These are phyloP conservation scores for Lichtheimia ornata DNA, from an alignment of 371 early-diverging fungal species.

Conservation along the genomic window DNA sequence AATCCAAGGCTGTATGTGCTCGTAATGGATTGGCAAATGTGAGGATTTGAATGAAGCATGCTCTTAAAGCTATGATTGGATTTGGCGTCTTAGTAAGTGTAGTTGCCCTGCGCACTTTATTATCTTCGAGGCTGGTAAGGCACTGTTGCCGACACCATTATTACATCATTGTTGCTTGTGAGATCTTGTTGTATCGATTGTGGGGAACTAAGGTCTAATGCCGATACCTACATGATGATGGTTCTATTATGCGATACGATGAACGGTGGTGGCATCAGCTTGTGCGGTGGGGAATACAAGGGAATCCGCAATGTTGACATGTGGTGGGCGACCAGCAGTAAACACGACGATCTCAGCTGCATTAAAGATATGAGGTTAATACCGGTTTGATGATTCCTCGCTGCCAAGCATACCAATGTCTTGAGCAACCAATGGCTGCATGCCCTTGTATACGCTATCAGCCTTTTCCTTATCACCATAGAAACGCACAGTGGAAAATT, in stretches of 20 bases:
- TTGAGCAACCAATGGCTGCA: slow-evolving; percentile 70
- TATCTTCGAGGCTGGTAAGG: too few relatives aligned
- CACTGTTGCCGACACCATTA: too few relatives aligned
- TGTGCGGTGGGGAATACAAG: slow-evolving; percentile 77
- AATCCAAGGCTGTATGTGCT: too few relatives aligned
- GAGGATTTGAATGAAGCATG: too few relatives aligned
- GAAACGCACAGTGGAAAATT: slow-evolving; percentile 88
- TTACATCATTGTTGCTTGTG: too few relatives aligned
- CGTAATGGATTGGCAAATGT: too few relatives aligned
- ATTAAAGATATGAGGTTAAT: neutral
- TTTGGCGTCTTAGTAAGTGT: too few relatives aligned
- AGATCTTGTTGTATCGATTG: too few relatives aligned
- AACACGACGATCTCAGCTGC: slow-evolving; percentile 82
- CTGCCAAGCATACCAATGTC: slow-evolving; percentile 59
- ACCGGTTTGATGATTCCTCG: neutral
- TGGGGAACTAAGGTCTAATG: too few relatives aligned
- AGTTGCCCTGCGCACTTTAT: too few relatives aligned
- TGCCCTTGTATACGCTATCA: slow-evolving; percentile 77
- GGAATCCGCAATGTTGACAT: slow-evolving; percentile 85
- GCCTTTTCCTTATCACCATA: slow-evolving; percentile 81
- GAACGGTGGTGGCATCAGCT: slow-evolving; percentile 60
- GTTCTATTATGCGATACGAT: slow-evolving; percentile 9
- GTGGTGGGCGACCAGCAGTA: slow-evolving; percentile 78
- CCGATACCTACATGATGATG: too few relatives aligned
- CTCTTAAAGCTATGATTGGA: too few relatives aligned